phyloP scores from a whole-genome alignment of 768 basidiomycete species.

The Cystobasidium tubakii region DNA sequence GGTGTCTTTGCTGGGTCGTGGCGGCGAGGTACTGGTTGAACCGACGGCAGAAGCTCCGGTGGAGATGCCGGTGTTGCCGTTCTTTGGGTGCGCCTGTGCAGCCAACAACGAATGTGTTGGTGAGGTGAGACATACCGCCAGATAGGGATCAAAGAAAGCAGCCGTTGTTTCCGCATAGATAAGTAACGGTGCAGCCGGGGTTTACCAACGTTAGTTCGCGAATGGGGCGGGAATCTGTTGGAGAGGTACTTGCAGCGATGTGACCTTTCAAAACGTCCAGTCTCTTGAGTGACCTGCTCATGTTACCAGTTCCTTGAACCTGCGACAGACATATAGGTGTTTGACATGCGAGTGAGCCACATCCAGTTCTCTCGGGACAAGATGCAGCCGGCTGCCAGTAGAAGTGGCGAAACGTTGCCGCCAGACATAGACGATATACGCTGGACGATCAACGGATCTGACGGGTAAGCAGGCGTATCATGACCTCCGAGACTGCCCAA shows the following conservation, averaged over 20 bases:
- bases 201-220: too few relatives aligned
- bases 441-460: too few relatives aligned
- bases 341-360: too few relatives aligned
- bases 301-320: background rate
- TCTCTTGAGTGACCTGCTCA: background rate
- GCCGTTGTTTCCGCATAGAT: too few relatives aligned
- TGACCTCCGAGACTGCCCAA: too few relatives aligned
- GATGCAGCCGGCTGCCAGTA: background rate
- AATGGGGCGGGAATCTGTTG: too few relatives aligned
- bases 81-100: background rate
- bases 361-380: background rate
- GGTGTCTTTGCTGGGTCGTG: conserved; percentile 4
- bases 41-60: background rate
- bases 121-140: background rate
- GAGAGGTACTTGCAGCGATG: background rate
- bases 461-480: too few relatives aligned
- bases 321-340: too few relatives aligned
- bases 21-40: conserved; percentile 7
- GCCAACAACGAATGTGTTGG: background rate
- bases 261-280: background rate
- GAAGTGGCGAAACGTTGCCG: too few relatives aligned
- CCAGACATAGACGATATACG: too few relatives aligned
- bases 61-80: too few relatives aligned
- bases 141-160: background rate
- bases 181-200: too few relatives aligned